Conservation (phyloP, 768 basidiomycete genomes). For the Leccinum ochraceum region DNA sequence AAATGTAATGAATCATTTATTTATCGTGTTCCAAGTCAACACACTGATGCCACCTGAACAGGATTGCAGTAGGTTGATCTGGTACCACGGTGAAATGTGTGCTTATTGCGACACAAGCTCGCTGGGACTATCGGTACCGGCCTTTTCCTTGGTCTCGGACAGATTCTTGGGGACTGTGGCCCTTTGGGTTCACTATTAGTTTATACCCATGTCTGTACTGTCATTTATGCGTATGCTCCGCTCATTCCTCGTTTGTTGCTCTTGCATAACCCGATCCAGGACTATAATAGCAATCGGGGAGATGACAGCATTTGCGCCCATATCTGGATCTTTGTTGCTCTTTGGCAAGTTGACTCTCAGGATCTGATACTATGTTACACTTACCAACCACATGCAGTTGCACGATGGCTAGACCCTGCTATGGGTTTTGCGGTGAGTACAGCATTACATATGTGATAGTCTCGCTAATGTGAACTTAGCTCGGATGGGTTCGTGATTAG, state of each 20-base stretch:
- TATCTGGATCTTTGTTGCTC: constrained; percentile 31
- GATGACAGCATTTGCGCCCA: constrained; percentile 30
- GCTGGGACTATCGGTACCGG: constrained; percentile 34
- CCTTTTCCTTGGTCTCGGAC: constrained; percentile 33
- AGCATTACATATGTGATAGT: neutral
- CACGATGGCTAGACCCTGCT: constrained; percentile 36
- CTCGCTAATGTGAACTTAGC: constrained; percentile 9
- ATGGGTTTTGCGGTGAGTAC: constrained; percentile 31
- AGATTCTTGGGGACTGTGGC: constrained; percentile 28
- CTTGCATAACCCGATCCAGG: constrained; percentile 14
- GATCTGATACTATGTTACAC: neutral
- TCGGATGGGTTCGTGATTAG: constrained; percentile 26
- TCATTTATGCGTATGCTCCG: constrained; percentile 29
- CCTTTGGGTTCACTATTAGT: constrained; percentile 33
- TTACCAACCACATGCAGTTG: constrained; percentile 19
- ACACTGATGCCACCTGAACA: constrained; percentile 5
- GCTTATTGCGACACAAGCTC: constrained; percentile 19
- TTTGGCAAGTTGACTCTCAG: constrained; percentile 21
- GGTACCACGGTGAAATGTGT: neutral
- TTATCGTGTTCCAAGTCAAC: neutral
- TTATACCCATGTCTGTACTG: constrained; percentile 29
- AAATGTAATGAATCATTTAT: constrained; percentile 14
- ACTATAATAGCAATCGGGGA: constrained; percentile 33
- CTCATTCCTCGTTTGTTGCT: neutral
- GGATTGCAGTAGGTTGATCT: constrained; percentile 22